A percentile compares a stretch with the other conserved stretches of the same genome.
phyloP scores from a whole-genome alignment of 2,329 filamentous ascomycete genomes.

The Colletotrichum tanaceti region DNA sequence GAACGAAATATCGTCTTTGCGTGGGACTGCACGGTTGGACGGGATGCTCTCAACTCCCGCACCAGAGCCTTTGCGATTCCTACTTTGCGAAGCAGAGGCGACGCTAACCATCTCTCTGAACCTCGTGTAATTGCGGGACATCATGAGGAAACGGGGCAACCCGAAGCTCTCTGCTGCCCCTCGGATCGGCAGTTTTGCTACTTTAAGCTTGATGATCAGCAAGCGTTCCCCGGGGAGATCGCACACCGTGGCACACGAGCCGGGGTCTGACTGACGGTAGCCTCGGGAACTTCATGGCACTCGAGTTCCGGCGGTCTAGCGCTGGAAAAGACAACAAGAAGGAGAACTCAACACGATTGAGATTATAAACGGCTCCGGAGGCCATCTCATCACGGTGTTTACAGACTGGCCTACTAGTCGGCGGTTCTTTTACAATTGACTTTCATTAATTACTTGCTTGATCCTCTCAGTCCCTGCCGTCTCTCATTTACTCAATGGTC shows the following conservation, averaged over 20 bases:
- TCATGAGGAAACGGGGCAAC: neutral
- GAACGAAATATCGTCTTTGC: neutral
- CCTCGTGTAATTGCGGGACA: neutral
- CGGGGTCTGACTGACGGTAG: neutral
- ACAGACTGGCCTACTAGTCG: neutral
- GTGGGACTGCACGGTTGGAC: neutral
- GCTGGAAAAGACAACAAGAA: no score
- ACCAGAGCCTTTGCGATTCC: constrained; percentile 12
- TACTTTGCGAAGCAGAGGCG: neutral
- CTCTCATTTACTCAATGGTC: neutral
- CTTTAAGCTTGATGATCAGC: constrained; percentile 12
- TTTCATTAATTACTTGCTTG: constrained; percentile 7
- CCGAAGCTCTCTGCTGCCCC: no score
- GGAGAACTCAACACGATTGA: no score
- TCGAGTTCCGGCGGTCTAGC: neutral
- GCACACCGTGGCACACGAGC: no score
- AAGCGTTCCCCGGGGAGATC: neutral
- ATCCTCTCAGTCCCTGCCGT: neutral
- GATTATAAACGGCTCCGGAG: no score
- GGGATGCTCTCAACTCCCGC: constrained; percentile 1
- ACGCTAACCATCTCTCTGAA: constrained; percentile 8
- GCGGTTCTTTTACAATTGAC: neutral
- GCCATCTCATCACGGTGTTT: no score
- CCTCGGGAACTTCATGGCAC: neutral
- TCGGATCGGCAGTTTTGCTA: neutral